Percentiles rank a stretch among this genome's conserved stretches.
Conservation (phyloP, 208 protist species). For the Jaenimonas drosophilae region DNA sequence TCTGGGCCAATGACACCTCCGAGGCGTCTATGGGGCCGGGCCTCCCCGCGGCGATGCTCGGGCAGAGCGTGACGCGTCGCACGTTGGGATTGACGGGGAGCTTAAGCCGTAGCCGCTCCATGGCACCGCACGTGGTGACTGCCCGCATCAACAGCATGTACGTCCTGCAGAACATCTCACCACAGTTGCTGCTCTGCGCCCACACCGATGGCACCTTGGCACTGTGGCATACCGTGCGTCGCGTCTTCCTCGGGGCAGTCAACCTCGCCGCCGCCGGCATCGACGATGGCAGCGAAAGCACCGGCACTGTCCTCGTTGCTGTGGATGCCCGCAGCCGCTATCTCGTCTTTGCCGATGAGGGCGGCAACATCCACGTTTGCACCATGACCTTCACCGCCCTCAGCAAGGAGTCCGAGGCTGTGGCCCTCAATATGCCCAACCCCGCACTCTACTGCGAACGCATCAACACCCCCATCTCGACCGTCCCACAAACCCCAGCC, state of each 20-base stretch:
- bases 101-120: neutral
- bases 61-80: neutral
- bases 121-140: constrained; percentile 1
- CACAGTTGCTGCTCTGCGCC: constrained; percentile 41
- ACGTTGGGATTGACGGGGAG: neutral
- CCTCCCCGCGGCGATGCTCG: neutral
- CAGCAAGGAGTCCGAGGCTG: no score
- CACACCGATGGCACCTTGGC: constrained; percentile 69
- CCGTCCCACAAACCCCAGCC: neutral
- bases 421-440: constrained; percentile 24
- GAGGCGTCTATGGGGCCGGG: no score
- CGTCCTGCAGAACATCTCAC: constrained; percentile 20
- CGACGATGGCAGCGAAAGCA: constrained; percentile 5
- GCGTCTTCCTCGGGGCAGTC: constrained; percentile 45
- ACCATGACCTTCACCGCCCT: no score
- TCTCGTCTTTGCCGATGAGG: constrained; percentile 59
- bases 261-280: constrained; percentile 29
- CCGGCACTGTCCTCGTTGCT: constrained; percentile 8
- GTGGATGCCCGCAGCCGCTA: constrained; percentile 13
- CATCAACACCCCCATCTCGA: neutral
- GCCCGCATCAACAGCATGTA: constrained; percentile 43
- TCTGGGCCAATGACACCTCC: constrained; percentile 50
- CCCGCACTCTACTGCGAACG: constrained; percentile 12
- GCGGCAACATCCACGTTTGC: constrained; percentile 68
- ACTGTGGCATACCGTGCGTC: constrained; percentile 64